A percentile compares a stretch with the other conserved stretches of the same genome.
phyloP scores from a whole-genome alignment of 108 stramenopile genomes.

The Nitzschia sp. region DNA sequence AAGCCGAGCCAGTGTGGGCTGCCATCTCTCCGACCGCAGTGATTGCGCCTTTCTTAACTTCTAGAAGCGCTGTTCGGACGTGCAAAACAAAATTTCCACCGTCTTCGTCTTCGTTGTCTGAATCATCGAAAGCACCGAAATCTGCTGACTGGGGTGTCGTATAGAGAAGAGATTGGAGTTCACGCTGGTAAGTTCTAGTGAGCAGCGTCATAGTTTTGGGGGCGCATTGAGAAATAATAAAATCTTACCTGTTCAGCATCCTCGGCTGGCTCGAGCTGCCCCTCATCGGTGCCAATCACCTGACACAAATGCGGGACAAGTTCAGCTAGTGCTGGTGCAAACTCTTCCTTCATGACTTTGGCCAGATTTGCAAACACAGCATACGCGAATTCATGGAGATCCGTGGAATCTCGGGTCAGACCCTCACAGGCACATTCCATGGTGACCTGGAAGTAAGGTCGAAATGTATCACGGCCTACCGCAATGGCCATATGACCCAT shows the following conservation, averaged over 20 bases:
- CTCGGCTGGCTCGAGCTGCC: conserved; percentile 71
- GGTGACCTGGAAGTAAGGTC: conserved; percentile 91
- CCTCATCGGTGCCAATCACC: conserved; percentile 84
- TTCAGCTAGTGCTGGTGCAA: conserved; percentile 85
- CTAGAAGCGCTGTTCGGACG: conserved; percentile 90
- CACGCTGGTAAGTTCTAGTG: conserved; percentile 40
- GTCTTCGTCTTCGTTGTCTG: conserved; percentile 88
- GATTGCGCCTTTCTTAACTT: conserved; percentile 96
- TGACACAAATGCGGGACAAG: conserved; percentile 91
- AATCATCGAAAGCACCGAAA: conserved; percentile 83
- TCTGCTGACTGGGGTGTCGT: conserved; percentile 50
- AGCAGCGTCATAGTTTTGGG: conserved; percentile 4
- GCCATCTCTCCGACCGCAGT: conserved; percentile 96
- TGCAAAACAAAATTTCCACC: conserved; percentile 79
- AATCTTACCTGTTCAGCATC: conserved; percentile 56
- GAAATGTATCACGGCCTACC: conserved; percentile 91
- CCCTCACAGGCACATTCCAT: conserved; percentile 90
- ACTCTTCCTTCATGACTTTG: conserved; percentile 96
- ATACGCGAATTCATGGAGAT: conserved; percentile 95
- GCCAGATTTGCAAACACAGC: conserved; percentile 95
- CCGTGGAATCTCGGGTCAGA: conserved; percentile 82
- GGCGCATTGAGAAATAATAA: neutral
- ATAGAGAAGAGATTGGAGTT: conserved; percentile 50
- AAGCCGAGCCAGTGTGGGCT: conserved; percentile 86
- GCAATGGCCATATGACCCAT: conserved; percentile 99